Conservation (phyloP, 2,329 filamentous ascomycete genomes). For the Pseudogymnoascus sp. region DNA sequence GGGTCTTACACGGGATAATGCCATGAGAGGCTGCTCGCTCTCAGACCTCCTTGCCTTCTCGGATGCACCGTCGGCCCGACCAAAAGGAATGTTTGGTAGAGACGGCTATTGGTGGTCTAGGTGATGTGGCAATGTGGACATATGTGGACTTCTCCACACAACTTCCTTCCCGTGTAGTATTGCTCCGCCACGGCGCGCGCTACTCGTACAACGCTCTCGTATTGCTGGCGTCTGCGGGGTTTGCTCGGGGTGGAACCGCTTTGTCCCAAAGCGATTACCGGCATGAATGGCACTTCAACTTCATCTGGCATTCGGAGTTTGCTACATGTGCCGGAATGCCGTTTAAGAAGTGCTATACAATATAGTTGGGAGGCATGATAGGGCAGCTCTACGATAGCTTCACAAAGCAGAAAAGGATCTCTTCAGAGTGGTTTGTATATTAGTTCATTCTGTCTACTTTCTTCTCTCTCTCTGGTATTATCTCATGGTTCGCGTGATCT, state of each 20-base stretch:
- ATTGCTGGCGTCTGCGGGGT: not conserved
- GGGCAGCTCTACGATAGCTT: not conserved
- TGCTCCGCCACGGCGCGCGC: not conserved
- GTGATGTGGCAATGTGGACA: not conserved
- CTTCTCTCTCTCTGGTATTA: not conserved
- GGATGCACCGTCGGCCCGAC: not conserved
- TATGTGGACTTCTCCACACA: not conserved
- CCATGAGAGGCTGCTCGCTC: not conserved
- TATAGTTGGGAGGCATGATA: not conserved
- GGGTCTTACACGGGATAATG: not conserved
- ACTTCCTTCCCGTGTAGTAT: not conserved
- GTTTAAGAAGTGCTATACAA: not conserved
- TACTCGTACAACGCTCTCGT: constrained; percentile 1
- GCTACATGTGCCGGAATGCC: not conserved
- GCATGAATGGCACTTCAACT: not conserved
- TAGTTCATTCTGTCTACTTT: not conserved
- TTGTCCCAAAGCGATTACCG: not conserved
- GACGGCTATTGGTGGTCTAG: not conserved
- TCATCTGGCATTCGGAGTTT: not conserved
- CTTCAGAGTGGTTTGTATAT: not conserved
- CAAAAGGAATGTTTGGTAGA: not conserved
- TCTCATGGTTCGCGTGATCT: not conserved
- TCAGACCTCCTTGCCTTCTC: not conserved
- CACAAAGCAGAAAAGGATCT: not conserved
- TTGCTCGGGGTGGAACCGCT: not conserved